Percentiles rank a stretch among this genome's conserved stretches.
Evolutionary conservation across 148 eudicot genomes (phyloP).

Genomic region (Silene conica): DNA sequence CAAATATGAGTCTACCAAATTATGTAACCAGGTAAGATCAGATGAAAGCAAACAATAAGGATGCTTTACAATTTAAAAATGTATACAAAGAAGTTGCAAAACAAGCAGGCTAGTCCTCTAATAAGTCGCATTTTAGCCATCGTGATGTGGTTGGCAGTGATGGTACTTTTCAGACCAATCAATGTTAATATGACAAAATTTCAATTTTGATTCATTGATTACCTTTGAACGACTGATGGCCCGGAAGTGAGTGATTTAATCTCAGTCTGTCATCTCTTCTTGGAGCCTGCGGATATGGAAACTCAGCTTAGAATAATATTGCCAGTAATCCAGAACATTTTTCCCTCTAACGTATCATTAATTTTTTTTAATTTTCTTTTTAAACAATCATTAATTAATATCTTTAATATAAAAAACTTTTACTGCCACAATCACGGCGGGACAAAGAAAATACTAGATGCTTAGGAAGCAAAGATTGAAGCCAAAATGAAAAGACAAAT

Average conservation of each 20-base stretch:
- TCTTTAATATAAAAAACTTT: no score
- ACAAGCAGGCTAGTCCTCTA: not conserved
- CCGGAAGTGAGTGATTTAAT: conserved; percentile 38
- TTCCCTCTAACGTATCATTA: not conserved
- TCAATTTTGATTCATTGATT: conserved; percentile 9
- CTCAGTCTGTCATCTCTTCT: conserved; percentile 60
- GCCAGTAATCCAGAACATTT: not conserved
- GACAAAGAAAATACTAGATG: not conserved
- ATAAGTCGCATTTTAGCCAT: no score
- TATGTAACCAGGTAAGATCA: not conserved
- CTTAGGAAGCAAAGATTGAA: no score
- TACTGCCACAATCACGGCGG: not conserved
- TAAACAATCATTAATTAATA: no score
- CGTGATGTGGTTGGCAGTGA: no score
- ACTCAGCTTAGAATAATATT: conserved; percentile 1
- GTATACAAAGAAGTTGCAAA: not conserved
- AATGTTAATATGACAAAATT: no score
- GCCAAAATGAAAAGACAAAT: not conserved
- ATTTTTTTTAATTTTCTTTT: no score
- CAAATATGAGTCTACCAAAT: not conserved
- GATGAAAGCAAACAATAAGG: not conserved
- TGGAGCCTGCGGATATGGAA: conserved; percentile 41
- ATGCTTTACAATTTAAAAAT: not conserved
- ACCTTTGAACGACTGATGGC: conserved; percentile 62
- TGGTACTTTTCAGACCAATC: no score